These are phyloP conservation scores for Cairneyella variabilis DNA, from an alignment of 495 filamentous ascomycete species.

Conservation along the genomic window DNA sequence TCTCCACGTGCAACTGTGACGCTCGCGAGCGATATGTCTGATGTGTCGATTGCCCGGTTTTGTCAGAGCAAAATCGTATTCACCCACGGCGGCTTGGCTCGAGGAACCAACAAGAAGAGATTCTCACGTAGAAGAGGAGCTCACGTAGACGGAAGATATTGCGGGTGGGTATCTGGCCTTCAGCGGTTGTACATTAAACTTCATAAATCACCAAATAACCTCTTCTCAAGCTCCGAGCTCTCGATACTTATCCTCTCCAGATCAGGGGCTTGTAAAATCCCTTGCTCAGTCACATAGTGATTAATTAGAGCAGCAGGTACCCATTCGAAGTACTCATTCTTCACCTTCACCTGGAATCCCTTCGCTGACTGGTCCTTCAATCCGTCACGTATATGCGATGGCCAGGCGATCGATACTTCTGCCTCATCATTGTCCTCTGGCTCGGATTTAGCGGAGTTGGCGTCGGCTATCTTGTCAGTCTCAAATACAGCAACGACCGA, in stretches of 20 bases:
- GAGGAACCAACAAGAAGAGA: too few species aligned
- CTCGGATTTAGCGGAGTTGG: slow-evolving; percentile 23
- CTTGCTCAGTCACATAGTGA: slow-evolving; percentile 53
- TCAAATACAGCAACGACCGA: slow-evolving; percentile 54
- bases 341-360: slow-evolving; percentile 35
- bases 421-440: slow-evolving; percentile 27
- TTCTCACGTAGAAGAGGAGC: too few species aligned
- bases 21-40: too few species aligned
- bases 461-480: slow-evolving; percentile 54
- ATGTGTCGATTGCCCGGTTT: too few species aligned
- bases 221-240: slow-evolving; percentile 27
- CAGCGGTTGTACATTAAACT: too few species aligned
- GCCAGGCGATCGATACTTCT: slow-evolving; percentile 49
- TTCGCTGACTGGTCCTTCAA: slow-evolving; percentile 1
- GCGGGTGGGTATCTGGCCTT: too few species aligned
- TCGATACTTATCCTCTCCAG: slow-evolving; percentile 31
- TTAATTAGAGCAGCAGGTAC: slow-evolving; percentile 49
- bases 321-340: slow-evolving; percentile 68
- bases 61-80: too few species aligned
- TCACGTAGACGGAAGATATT: too few species aligned
- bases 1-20: too few species aligned
- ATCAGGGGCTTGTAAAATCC: slow-evolving; percentile 27
- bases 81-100: too few species aligned
- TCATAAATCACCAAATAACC: slow-evolving; percentile 35
- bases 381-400: not conserved